Percentiles rank a stretch among this genome's conserved stretches.
Evolutionary conservation across 306 rosid species (phyloP).

Genomic region (Sophora flavescens): DNA sequence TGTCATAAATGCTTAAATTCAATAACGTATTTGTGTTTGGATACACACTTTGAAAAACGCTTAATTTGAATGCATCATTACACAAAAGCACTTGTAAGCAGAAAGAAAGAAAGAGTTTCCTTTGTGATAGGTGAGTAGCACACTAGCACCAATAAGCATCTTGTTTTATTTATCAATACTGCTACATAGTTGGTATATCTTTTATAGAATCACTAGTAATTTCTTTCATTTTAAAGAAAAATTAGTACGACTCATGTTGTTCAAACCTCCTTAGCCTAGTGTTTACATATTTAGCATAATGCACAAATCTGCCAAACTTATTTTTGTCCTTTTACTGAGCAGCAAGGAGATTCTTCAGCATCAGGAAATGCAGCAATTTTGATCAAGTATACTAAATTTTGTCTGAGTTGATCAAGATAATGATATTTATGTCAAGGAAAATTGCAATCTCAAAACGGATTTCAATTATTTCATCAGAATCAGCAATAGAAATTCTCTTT

Average conservation of each 20-base stretch:
- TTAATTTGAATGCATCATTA: no score
- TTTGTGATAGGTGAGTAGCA: no score
- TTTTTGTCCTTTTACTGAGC: neutral
- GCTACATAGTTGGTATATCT: neutral
- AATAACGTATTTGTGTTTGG: no score
- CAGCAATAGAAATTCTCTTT: no score
- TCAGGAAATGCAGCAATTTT: neutral
- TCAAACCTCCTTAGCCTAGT: neutral
- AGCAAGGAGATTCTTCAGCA: neutral
- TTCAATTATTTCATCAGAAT: neutral
- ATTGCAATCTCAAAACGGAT: neutral
- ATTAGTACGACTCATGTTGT: neutral
- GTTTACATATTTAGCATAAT: neutral
- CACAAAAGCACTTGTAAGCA: no score
- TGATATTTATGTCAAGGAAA: neutral
- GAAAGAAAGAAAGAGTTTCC: no score
- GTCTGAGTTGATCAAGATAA: constrained; percentile 1
- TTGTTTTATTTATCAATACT: constrained; percentile 6
- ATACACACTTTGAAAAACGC: no score
- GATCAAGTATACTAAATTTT: neutral
- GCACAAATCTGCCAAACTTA: neutral
- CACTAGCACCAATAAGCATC: constrained; percentile 2
- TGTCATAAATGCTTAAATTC: no score
- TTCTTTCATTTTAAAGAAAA: neutral
- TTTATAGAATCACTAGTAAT: constrained; percentile 11